Conservation (phyloP, 495 filamentous ascomycete species). For the Extremus antarcticus region DNA sequence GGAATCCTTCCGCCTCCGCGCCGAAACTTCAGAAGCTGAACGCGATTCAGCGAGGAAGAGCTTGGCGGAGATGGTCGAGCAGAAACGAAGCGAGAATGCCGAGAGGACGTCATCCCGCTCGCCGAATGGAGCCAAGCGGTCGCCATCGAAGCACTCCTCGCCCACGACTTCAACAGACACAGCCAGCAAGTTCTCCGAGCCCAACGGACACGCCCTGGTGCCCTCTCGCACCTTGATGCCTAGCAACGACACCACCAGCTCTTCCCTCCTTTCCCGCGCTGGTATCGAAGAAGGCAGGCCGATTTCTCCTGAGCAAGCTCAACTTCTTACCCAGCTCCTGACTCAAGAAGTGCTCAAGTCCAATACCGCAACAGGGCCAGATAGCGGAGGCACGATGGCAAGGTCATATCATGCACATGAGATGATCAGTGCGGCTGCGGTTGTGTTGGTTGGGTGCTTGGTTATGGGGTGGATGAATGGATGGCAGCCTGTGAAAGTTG, state of each 20-base stretch:
- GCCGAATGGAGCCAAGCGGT: background rate
- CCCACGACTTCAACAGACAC: no score
- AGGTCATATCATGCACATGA: conserved; percentile 57
- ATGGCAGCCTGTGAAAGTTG: conserved; percentile 52
- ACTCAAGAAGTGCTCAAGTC: conserved; percentile 33
- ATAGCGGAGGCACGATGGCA: conserved; percentile 18
- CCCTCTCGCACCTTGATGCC: conserved; percentile 5
- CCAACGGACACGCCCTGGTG: conserved; percentile 16
- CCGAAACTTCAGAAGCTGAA: conserved; percentile 71
- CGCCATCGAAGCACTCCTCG: no score
- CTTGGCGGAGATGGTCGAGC: conserved; percentile 79
- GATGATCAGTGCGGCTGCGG: conserved; percentile 77
- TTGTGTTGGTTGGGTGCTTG: conserved; percentile 79
- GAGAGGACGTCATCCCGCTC: conserved; percentile 19
- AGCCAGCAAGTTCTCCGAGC: no score
- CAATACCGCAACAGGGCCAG: no score
- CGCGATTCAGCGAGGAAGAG: conserved; percentile 54
- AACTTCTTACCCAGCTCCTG: conserved; percentile 34
- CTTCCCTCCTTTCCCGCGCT: conserved; percentile 21
- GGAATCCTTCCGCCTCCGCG: conserved; percentile 61
- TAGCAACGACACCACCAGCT: no score
- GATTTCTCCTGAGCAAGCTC: conserved; percentile 27
- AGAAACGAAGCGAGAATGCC: conserved; percentile 57
- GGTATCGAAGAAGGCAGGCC: conserved; percentile 24
- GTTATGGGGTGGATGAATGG: conserved; percentile 93